Evolutionary conservation across 345 rosid genomes (phyloP), one percentile per base, ranked within the genome.

Genomic region (Aquilaria malaccensis): DNA sequence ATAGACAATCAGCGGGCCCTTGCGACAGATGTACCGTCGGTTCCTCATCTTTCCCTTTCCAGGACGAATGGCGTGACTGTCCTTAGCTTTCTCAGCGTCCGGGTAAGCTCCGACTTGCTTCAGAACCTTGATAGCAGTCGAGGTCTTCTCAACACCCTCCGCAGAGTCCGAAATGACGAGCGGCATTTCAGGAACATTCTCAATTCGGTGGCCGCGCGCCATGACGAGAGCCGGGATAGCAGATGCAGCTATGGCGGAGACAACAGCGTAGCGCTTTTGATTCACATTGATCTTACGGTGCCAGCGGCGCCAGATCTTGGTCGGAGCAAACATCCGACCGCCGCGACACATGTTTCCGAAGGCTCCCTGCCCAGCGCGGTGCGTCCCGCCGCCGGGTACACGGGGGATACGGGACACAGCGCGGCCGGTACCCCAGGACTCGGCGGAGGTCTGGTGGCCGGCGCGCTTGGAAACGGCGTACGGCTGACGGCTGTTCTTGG

Each of bases 321-420:
- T 85, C 0, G 91, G 91, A 41, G 91, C 91, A 50, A 85, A 85
- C 91, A 85, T 85, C 45, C 91, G 81, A 0, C 91, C 91, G 10
- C 91, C 91, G 3, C 91, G 84, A 51, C 91, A 85, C 91, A 85
- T 85, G 81, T 85, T 85, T 0, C 91, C 91, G 33, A 83, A 85
- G 47, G 91, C 91, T 9, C 88, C 98, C 79, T 92, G 98, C 9
- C 98, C 98, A 2, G 98, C 98, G 1, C 98, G 88, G 88, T 92
- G 98, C 49, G 98, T 92, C 9, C 98, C 98, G 10, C 98, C 98
- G 0, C 98, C 98, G 0, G 98, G 87, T 33, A 92, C 98, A 64
- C 98, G 92, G 41, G 98, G 98, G 61, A 92, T 92, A 85, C 98
- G 97, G 0, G 98, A 92, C 0, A 92, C 98, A 5, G 97, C 98